Percentiles rank a stretch among this genome's conserved stretches.
Evolutionary conservation across 257 asterid genomes (phyloP).

Genomic region (Capsicum pubescens): DNA sequence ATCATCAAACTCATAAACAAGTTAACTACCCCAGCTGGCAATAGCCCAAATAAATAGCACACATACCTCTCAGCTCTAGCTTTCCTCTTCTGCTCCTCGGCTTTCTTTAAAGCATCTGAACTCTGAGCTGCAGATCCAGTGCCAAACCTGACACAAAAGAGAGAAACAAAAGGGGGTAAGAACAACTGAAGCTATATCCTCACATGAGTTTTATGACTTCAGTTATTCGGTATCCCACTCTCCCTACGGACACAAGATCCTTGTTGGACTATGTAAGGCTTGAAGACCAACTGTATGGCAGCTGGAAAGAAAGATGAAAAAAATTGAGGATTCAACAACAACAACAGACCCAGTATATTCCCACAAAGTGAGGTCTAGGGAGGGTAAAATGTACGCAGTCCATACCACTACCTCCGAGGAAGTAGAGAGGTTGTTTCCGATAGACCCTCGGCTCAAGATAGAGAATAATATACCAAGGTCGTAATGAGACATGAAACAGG

Average conservation of each 20-base stretch:
- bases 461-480: too few relatives aligned
- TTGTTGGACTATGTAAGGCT: not conserved
- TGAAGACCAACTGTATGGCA: not conserved
- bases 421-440: too few relatives aligned
- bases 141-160: slow-evolving; percentile 70
- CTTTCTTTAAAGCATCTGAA: slow-evolving; percentile 56
- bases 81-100: slow-evolving; percentile 86
- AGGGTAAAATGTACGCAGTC: too few relatives aligned
- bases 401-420: too few relatives aligned
- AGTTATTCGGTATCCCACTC: not conserved
- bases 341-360: too few relatives aligned
- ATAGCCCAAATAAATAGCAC: not conserved
- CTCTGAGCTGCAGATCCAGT: slow-evolving; percentile 50
- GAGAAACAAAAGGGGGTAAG: slow-evolving; percentile 21
- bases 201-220: not conserved
- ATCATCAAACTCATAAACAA: slow-evolving; percentile 22
- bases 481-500: too few relatives aligned
- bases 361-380: too few relatives aligned
- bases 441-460: too few relatives aligned
- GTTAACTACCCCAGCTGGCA: slow-evolving; percentile 20
- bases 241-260: not conserved
- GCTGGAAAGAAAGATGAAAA: slow-evolving; percentile 1
- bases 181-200: not conserved
- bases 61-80: slow-evolving; percentile 95
- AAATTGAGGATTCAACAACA: not conserved